These are phyloP conservation scores for Yarrowia deformans DNA, from an alignment of 805 yeast species.

Conservation along the genomic window DNA sequence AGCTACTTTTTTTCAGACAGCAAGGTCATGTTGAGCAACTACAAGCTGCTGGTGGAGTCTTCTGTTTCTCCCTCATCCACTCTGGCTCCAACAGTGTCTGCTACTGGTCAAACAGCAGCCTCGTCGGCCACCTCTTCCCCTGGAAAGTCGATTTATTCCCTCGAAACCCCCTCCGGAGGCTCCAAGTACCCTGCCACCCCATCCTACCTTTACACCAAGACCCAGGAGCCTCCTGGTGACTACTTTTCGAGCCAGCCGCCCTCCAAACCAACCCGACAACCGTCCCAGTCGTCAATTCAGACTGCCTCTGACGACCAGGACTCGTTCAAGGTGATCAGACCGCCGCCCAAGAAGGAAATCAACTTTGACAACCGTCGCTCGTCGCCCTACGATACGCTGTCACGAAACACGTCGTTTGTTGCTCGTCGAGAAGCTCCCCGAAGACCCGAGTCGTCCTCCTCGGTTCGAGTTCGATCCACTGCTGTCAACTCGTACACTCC, in stretches of 20 bases:
- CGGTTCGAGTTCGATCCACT: constrained; percentile 36
- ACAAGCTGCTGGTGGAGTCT: constrained; percentile 21
- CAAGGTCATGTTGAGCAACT: constrained; percentile 13
- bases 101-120: neutral
- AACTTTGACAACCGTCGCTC: constrained; percentile 81
- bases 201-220: constrained; percentile 41
- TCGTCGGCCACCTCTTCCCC: constrained; percentile 28
- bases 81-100: neutral
- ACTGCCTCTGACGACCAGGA: constrained; percentile 40
- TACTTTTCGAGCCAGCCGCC: constrained; percentile 16
- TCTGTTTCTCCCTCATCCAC: neutral
- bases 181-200: constrained; percentile 22
- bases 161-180: constrained; percentile 23
- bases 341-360: constrained; percentile 67
- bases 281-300: constrained; percentile 9
- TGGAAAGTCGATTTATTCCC: constrained; percentile 27
- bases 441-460: constrained; percentile 49
- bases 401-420: constrained; percentile 58
- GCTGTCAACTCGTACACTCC: constrained; percentile 44
- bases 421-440: constrained; percentile 66
- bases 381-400: constrained; percentile 63
- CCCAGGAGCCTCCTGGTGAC: constrained; percentile 34
- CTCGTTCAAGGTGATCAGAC: constrained; percentile 72
- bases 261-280: constrained; percentile 5
- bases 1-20: constrained; percentile 10